Evolutionary conservation across 2,329 filamentous ascomycete species (phyloP), one percentile per base, ranked within the genome.

Genomic region (Aaosphaeria arxii): DNA sequence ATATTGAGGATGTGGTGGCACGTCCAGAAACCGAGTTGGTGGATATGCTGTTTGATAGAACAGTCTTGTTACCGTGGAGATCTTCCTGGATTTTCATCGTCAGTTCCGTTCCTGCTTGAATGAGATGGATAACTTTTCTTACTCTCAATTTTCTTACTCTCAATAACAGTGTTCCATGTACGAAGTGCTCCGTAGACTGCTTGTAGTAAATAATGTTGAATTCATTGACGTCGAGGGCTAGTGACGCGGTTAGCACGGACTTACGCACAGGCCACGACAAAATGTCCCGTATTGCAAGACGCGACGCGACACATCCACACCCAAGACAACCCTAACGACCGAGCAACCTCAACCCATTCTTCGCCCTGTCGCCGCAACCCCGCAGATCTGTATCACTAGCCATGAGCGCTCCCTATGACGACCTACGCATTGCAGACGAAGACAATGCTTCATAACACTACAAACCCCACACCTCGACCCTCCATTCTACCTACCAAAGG

Each of bases 341-440:
- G 17, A 24, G 17, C 17, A 9, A 17, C n/a, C 39, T 31, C 40
- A 11, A 42, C 43, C 28, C 43, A 36, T n/a, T 33, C 40, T 29
- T 7, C 33, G 30, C 39, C 33, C 38, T 24, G 29, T 30, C 45
- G 17, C 17, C 17, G 17, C 17, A 24, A 24, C 17, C 17, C 17
- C 17, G 17, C 17, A 24, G 17, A 24, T 24, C 17, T 24, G 17
- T 24, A 24, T 24, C 17, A 24, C 17, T 36, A 54, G 50, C 57
- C 55, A 67, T 67, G 64, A 55, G 46, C 53, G 55, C 53, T 39
- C 45, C 46, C 47, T 32, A 66, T 67, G 60, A 52, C 59, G 33
- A 49, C 52, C 17, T 62, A 59, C 47, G 58, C 56, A 58, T 56
- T 57, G 58, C 62, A 66, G 45, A 64, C 59, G 35, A 59, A 58